Evolutionary conservation across 495 filamentous ascomycete genomes (phyloP), one percentile per base, ranked within the genome.

Genomic region (Talaromyces adpressus): DNA sequence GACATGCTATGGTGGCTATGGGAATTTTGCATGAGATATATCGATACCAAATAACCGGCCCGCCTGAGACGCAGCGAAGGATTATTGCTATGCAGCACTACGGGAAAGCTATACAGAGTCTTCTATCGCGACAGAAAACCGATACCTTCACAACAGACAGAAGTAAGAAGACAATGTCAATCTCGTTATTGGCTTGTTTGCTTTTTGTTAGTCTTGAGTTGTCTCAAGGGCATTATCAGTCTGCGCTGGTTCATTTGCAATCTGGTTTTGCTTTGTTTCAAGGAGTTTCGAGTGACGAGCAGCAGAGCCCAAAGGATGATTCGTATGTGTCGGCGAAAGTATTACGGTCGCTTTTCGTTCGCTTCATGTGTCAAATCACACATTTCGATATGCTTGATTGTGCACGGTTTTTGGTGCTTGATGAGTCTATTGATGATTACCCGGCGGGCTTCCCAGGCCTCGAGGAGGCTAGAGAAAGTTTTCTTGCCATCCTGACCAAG

Each of bases 1-100:
- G 82, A 36, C 84, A 89, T 67, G 85, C 85, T 3, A 81, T 87
- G 2, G 76, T 88, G 11, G 87, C 85, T 22, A 73, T 89, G 23
- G 85, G 84, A 45, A 79, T 84, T 0, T 71, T 89, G 34, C 86
- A 88, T 63, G 86, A 88, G 66, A 60, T 60, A 22, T 60, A 60
- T 45, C 18, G 36, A 23, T 18, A 60, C 23, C 23, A 60, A 84
- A 82, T 6, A 65, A 85, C 53, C 77, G 83, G 68, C 22, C 32
- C 32, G 16, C 16, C 25, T 6, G 23, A 14, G 14, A 41, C 30
- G 30, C 51, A 52, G 25, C 12, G 27, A 16, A 6, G 41, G 8
- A 57, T 63, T 11, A 18, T 82, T 22, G 80, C 80, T 32, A 70
- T 84, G 8, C 70, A 69, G 39, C 81, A 83, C 60, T 84, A 84